phyloP scores from a whole-genome alignment of 768 basidiomycete species.

The Trametopsis cervina region DNA sequence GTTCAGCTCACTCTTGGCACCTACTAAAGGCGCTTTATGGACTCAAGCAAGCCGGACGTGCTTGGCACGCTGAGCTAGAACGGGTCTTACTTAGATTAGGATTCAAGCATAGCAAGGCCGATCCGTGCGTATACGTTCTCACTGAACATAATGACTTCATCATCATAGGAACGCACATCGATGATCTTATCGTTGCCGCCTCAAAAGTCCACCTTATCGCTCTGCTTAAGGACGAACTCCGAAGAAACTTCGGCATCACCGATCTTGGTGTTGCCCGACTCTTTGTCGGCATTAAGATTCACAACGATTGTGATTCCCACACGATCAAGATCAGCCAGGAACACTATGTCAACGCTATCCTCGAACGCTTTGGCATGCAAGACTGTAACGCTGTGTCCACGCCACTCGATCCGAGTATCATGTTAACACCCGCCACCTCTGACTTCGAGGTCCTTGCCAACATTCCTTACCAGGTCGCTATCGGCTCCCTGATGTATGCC shows the following conservation, averaged over 20 bases:
- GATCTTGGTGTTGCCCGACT: slow-evolving; percentile 20
- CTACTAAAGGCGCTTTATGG: slow-evolving; percentile 33
- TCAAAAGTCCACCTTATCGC: slow-evolving; percentile 6
- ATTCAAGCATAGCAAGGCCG: slow-evolving; percentile 18
- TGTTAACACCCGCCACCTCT: slow-evolving; percentile 14
- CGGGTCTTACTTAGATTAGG: slow-evolving; percentile 16
- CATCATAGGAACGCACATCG: slow-evolving; percentile 24
- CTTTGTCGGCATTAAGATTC: slow-evolving; percentile 28
- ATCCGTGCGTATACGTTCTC: slow-evolving; percentile 19
- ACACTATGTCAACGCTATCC: slow-evolving; percentile 17
- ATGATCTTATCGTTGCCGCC: slow-evolving; percentile 28
- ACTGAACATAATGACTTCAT: neutral
- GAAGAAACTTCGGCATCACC: slow-evolving; percentile 7
- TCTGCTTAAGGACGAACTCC: slow-evolving; percentile 19
- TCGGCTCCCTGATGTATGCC: slow-evolving; percentile 24
- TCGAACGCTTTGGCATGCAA: slow-evolving; percentile 22
- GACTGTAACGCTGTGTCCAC: slow-evolving; percentile 26
- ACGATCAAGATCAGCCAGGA: slow-evolving; percentile 23
- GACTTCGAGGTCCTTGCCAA: neutral
- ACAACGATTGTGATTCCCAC: slow-evolving; percentile 12
- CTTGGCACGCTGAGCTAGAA: slow-evolving; percentile 31
- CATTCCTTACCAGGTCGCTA: slow-evolving; percentile 14
- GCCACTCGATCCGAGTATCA: slow-evolving; percentile 23
- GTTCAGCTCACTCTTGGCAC: neutral
- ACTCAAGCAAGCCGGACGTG: slow-evolving; percentile 32